Conservation (phyloP, 495 filamentous ascomycete species). For the Tuber microsphaerosporum region DNA sequence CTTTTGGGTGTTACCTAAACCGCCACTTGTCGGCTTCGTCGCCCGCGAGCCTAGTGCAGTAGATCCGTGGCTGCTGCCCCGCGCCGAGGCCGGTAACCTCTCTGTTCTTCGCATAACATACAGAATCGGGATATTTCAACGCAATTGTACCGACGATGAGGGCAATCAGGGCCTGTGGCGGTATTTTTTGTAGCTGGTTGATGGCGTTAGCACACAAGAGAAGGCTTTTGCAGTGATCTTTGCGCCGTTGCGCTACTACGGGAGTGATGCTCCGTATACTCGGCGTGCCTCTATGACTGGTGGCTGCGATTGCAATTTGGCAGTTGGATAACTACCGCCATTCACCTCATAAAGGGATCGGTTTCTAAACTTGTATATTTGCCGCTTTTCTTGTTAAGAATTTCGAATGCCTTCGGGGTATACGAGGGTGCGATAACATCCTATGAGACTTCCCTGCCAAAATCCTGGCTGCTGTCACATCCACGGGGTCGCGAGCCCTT, state of each 20-base stretch:
- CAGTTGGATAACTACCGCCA: conserved; percentile 25
- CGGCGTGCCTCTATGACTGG: conserved; percentile 66
- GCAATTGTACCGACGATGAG: conserved; percentile 92
- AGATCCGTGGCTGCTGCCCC: conserved; percentile 92
- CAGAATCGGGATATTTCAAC: conserved; percentile 95
- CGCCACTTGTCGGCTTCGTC: conserved; percentile 99
- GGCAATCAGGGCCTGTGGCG: conserved; percentile 76
- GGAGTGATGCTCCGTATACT: conserved; percentile 53
- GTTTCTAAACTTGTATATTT: conserved; percentile 94
- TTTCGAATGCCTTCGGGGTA: conserved; percentile 72
- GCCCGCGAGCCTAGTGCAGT: conserved; percentile 92
- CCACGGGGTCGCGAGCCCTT: conserved; percentile 75
- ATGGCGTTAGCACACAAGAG: conserved; percentile 71
- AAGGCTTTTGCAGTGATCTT: conserved; percentile 79
- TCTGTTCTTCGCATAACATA: conserved; percentile 95
- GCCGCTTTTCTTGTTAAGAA: conserved; percentile 92
- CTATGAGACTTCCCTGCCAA: conserved; percentile 93
- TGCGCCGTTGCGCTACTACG: conserved; percentile 86
- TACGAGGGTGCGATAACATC: conserved; percentile 89
- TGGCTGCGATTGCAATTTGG: conserved; percentile 45
- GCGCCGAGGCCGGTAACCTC: conserved; percentile 91
- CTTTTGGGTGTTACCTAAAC: conserved; percentile 88
- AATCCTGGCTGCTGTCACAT: conserved; percentile 86
- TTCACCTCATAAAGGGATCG: conserved; percentile 59
- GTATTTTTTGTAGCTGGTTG: conserved; percentile 61